Percentiles rank a stretch among this genome's conserved stretches.
These are phyloP conservation scores for Apiospora aurea DNA, from an alignment of 2,329 filamentous ascomycete genomes.

Conservation along the genomic window DNA sequence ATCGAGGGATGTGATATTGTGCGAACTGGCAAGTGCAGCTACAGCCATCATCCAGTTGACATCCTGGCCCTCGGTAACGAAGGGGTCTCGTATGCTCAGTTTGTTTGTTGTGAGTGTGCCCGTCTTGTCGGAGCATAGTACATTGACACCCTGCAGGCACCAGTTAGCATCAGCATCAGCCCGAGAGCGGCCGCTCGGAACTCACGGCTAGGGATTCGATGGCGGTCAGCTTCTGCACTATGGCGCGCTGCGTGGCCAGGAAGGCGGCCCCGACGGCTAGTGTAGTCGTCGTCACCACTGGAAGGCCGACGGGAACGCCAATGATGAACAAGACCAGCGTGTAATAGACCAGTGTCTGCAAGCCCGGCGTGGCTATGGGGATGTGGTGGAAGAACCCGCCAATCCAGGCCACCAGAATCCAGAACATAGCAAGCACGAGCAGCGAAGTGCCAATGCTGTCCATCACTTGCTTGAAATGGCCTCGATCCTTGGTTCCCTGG, in stretches of 20 bases:
- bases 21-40: slow-evolving; percentile 77
- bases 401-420: slow-evolving; percentile 77
- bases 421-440: slow-evolving; percentile 79
- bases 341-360: slow-evolving; percentile 71
- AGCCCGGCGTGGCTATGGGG: slow-evolving; percentile 64
- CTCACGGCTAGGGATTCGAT: slow-evolving; percentile 71
- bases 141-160: slow-evolving; percentile 63
- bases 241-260: slow-evolving; percentile 78
- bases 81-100: slow-evolving; percentile 78
- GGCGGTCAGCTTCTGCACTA: slow-evolving; percentile 80
- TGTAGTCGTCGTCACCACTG: slow-evolving; percentile 80
- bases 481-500: slow-evolving; percentile 76
- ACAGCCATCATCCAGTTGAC: slow-evolving; percentile 88
- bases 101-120: slow-evolving; percentile 80
- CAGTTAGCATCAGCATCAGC: slow-evolving; percentile 40
- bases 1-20: slow-evolving; percentile 81
- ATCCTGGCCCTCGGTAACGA: slow-evolving; percentile 77
- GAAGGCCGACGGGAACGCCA: slow-evolving; percentile 81
- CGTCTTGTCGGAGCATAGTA: slow-evolving; percentile 81
- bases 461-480: slow-evolving; percentile 86
- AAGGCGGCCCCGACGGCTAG: slow-evolving; percentile 80
- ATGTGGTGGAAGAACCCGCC: slow-evolving; percentile 80
- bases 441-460: slow-evolving; percentile 79
- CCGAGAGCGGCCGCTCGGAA: slow-evolving; percentile 19
- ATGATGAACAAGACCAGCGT: slow-evolving; percentile 76